These are phyloP conservation scores for Exophiala sp. DNA, from an alignment of 2,329 filamentous ascomycete genomes.

Conservation along the genomic window DNA sequence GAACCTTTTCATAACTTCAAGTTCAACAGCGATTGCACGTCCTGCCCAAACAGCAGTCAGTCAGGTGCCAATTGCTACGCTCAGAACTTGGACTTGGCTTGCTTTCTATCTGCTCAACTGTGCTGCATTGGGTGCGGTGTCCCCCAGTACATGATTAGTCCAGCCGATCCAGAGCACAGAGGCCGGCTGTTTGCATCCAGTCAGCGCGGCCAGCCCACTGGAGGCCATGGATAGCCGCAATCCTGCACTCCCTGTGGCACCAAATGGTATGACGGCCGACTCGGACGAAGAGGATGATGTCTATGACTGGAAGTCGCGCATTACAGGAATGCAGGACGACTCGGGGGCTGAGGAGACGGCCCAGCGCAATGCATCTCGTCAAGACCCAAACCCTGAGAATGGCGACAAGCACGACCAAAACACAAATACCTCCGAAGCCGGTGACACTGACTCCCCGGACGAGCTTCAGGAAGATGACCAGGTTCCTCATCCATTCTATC, in stretches of 20 bases:
- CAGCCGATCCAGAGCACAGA: not conserved
- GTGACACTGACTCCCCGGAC: constrained; percentile 19
- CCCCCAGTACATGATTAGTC: no score
- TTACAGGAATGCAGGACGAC: constrained; percentile 16
- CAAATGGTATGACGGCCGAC: constrained; percentile 17
- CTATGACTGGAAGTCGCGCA: constrained; percentile 24
- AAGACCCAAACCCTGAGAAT: constrained; percentile 8
- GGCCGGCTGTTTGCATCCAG: constrained; percentile 5
- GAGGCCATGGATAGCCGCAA: constrained; percentile 22
- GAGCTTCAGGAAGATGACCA: constrained; percentile 23
- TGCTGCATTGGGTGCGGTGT: no score
- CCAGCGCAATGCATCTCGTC: constrained; percentile 6
- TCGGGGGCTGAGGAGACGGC: constrained; percentile 6
- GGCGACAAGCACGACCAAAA: constrained; percentile 10
- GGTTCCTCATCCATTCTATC: constrained; percentile 63
- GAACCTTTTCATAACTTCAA: no score
- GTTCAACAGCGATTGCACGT: no score
- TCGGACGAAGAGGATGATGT: constrained; percentile 27
- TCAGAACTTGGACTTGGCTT: no score
- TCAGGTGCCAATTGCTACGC: no score
- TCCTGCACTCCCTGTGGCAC: constrained; percentile 15
- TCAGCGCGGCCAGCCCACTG: not conserved
- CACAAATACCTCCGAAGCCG: constrained; percentile 11
- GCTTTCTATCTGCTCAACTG: no score
- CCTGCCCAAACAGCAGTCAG: no score